Evolutionary conservation across 2,329 filamentous ascomycete species (phyloP).

Genomic region (Alternaria sp.): DNA sequence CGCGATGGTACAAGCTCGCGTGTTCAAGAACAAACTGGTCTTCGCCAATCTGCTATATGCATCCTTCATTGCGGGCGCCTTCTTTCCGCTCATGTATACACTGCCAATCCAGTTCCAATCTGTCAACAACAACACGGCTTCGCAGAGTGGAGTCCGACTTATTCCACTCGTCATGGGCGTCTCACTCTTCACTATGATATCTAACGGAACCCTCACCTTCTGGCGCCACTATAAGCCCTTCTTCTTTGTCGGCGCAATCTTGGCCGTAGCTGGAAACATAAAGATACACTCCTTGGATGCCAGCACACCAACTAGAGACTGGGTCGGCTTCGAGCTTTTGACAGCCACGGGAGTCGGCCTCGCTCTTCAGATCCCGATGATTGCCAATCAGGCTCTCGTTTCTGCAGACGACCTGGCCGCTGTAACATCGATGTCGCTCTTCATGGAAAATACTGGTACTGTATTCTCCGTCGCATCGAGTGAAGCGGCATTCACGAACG

Average conservation of each 20-base stretch:
- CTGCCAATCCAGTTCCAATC: constrained; percentile 40
- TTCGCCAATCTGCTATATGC: constrained; percentile 24
- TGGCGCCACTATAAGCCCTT: constrained; percentile 53
- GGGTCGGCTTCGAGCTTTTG: constrained; percentile 59
- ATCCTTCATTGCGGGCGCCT: constrained; percentile 35
- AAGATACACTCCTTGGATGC: constrained; percentile 47
- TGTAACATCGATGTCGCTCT: constrained; percentile 50
- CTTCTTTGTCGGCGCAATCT: constrained; percentile 41
- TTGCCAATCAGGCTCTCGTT: constrained; percentile 49
- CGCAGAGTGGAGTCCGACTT: constrained; percentile 33
- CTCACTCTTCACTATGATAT: constrained; percentile 35
- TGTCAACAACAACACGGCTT: constrained; percentile 31
- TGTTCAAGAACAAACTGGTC: constrained; percentile 27
- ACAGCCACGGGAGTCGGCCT: constrained; percentile 53
- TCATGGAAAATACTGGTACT: constrained; percentile 53
- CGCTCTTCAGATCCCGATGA: constrained; percentile 50
- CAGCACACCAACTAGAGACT: constrained; percentile 45
- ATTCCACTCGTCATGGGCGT: constrained; percentile 38
- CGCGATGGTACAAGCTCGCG: constrained; percentile 34
- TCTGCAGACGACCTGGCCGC: constrained; percentile 47
- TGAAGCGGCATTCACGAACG: constrained; percentile 52
- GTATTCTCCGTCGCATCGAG: constrained; percentile 52
- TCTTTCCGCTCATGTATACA: constrained; percentile 38
- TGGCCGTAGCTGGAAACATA: constrained; percentile 24
- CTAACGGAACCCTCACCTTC: constrained; percentile 33